Evolutionary conservation across 1,139 yeast genomes (phyloP).

Genomic region (Diutina catenulata): DNA sequence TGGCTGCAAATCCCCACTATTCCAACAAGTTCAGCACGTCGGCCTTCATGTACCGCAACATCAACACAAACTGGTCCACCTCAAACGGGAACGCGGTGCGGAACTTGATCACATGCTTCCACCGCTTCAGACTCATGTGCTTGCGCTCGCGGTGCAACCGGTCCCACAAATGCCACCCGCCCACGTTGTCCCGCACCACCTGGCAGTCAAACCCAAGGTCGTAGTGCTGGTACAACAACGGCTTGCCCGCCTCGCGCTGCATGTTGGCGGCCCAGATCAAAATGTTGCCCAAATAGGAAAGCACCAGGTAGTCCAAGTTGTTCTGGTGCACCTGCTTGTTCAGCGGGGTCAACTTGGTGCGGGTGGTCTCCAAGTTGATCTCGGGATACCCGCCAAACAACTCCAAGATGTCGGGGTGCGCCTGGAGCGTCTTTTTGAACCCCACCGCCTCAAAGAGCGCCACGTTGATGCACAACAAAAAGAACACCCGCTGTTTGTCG

Average conservation of each 20-base stretch:
- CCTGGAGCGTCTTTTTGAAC: conserved; percentile 18
- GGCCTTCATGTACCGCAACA: conserved; percentile 23
- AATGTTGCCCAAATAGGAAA: conserved; percentile 30
- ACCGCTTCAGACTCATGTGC: conserved; percentile 30
- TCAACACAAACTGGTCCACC: conserved; percentile 31
- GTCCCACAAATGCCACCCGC: conserved; percentile 38
- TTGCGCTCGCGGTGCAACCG: conserved; percentile 23
- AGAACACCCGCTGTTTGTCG: conserved; percentile 17
- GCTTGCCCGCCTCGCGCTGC: conserved; percentile 12
- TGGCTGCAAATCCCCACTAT: too few relatives aligned
- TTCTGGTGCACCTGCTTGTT: conserved; percentile 17
- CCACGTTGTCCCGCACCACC: conserved; percentile 18
- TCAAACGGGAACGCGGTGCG: conserved; percentile 28
- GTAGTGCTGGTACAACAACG: conserved; percentile 11
- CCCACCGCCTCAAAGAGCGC: conserved; percentile 32
- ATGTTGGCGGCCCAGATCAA: conserved; percentile 28
- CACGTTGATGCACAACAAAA: conserved; percentile 23
- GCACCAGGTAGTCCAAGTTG: conserved; percentile 27
- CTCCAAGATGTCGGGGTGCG: conserved; percentile 19
- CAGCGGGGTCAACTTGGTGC: conserved; percentile 27
- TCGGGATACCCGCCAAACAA: conserved; percentile 23
- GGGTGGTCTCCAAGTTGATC: conserved; percentile 22
- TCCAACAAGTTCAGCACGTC: conserved; percentile 1
- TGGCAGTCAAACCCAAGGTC: conserved; percentile 13
- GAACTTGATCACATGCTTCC: conserved; percentile 34